Conservation (phyloP, 495 filamentous ascomycete species). For the Aspergillus homomorphus region DNA sequence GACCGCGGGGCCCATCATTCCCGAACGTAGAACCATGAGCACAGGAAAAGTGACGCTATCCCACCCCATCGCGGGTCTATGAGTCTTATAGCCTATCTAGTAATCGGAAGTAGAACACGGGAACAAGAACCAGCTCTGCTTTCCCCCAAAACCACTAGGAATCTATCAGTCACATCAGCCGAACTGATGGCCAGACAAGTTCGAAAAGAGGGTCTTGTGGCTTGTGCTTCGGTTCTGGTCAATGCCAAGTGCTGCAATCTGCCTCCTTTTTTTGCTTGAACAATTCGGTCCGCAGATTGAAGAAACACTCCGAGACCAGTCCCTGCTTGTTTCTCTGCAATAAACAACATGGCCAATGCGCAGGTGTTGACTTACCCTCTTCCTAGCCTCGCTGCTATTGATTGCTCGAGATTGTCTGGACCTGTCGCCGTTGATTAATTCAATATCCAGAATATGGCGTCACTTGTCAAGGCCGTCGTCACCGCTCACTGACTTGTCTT, state of each 20-base stretch:
- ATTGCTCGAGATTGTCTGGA: not conserved
- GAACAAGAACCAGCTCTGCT: not conserved
- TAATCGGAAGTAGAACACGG: not conserved
- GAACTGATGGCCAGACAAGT: not conserved
- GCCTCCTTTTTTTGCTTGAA: not conserved
- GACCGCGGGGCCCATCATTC: too few relatives aligned
- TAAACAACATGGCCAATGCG: not conserved
- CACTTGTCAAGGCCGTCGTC: not conserved
- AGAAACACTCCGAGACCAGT: not conserved
- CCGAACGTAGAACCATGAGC: too few relatives aligned
- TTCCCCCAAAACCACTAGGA: not conserved
- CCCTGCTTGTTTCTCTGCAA: not conserved
- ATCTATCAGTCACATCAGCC: not conserved
- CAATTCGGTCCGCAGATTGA: not conserved
- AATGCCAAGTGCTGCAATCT: not conserved
- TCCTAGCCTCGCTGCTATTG: not conserved
- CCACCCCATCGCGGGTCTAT: too few relatives aligned
- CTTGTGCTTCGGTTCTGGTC: not conserved
- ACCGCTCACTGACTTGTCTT: not conserved
- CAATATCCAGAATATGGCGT: not conserved
- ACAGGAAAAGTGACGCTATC: not conserved
- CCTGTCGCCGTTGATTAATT: not conserved
- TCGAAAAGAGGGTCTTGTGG: not conserved
- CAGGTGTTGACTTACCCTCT: not conserved
- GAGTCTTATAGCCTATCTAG: too few relatives aligned